These are phyloP conservation scores for Reutealis trisperma DNA, from an alignment of 345 rosid species.

Conservation along the genomic window DNA sequence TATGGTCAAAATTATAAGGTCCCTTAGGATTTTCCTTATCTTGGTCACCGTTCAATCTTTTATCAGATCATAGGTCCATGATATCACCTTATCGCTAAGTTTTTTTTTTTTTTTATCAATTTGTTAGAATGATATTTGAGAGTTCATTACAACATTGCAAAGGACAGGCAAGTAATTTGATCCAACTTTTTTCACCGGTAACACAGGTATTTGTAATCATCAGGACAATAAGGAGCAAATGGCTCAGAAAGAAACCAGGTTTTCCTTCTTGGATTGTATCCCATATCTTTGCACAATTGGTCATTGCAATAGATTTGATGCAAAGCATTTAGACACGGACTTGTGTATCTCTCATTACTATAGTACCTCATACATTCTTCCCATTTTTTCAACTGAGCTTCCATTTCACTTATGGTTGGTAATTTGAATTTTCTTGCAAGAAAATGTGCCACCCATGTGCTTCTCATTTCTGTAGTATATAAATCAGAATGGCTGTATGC, in stretches of 20 bases:
- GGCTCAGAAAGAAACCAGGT: conserved; percentile 25
- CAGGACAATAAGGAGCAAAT: conserved; percentile 28
- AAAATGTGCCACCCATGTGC: conserved; percentile 41
- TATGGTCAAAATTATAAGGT: too few species aligned
- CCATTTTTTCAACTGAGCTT: conserved; percentile 26
- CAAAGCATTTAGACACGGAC: conserved; percentile 21
- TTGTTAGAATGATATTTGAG: too few species aligned
- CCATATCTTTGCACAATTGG: conserved; percentile 40
- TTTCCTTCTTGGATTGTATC: conserved; percentile 37
- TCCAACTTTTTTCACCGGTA: not conserved
- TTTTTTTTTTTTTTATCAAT: too few species aligned
- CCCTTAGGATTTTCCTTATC: too few species aligned
- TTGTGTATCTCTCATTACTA: conserved; percentile 18
- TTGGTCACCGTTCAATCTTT: too few species aligned
- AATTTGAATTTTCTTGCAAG: conserved; percentile 29
- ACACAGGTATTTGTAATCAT: conserved; percentile 16
- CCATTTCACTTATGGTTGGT: conserved; percentile 39
- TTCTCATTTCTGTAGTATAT: conserved; percentile 36
- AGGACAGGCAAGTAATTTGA: too few species aligned
- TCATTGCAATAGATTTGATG: conserved; percentile 41
- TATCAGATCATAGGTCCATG: too few species aligned
- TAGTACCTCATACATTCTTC: conserved; percentile 20
- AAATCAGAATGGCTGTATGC: conserved; percentile 26
- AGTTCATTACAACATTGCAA: not conserved
- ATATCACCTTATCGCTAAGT: too few species aligned